Evolutionary conservation across 495 filamentous ascomycete genomes (phyloP), one percentile per base, ranked within the genome.

Genomic region (Penicillium alfredii): DNA sequence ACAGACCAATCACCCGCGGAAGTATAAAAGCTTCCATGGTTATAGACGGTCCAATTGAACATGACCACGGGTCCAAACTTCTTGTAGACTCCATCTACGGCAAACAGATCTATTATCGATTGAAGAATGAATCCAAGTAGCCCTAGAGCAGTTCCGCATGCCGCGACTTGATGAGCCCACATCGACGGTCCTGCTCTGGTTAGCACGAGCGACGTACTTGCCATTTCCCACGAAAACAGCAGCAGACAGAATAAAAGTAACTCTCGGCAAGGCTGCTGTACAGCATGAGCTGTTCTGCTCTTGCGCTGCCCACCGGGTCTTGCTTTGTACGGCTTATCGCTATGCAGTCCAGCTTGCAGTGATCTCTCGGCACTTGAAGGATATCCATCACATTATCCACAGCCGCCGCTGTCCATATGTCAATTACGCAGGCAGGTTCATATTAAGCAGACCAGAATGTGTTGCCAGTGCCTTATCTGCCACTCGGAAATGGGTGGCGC

Each of bases 271-370:
- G 22, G 22, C 8, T 24, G 8, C 22, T 24, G 1, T 24, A 24
- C 4, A 7, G 22, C 8, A 24, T 7, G 23, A 58, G 17, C 16
- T 60, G 19, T 42, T 59, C 29, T 44, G 58, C 19, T 51, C 52
- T 34, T 20, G 24, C 4, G 18, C 37, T 4, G 33, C 30, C 4
- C 49, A 64, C 33, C 24, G 43, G 16, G 49, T 64, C 4, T 14
- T 66, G 15, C 45, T 64, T 19, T 64, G 60, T 23, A 50, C 23
- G 4, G 13, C 17, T 4, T 67, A 61, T 30, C 38, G 22, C 15
- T 63, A 63, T 31, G 63, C 63, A 2, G 41, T 67, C 13, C 61
- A 64, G 33, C 61, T 61, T 7, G 37, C 30, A 8, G 63, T 48
- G 6, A 45, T 67, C 12, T 7, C 35, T 8, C 55, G 63, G 4